Evolutionary conservation across 2,329 filamentous ascomycete species (phyloP).

Genomic region (Exophiala sideris): DNA sequence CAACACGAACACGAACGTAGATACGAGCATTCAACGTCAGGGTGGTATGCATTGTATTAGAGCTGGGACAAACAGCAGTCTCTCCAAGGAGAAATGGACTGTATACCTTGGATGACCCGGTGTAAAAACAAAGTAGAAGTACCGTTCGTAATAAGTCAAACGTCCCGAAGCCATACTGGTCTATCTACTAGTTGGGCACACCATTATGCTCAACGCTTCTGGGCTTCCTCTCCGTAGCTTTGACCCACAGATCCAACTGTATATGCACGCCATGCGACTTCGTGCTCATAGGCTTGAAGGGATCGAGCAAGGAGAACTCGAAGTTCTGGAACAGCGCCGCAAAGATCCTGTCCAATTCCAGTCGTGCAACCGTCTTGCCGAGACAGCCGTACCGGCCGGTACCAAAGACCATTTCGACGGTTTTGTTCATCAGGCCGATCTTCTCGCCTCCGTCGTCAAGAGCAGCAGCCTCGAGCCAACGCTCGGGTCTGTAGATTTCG

Average conservation of each 20-base stretch:
- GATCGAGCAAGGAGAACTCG: conserved; percentile 15
- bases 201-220: no score
- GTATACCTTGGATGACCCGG: no score
- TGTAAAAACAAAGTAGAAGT: no score
- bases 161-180: no score
- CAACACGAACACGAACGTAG: no score
- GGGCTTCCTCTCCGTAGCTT: background rate
- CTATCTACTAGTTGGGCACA: no score
- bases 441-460: conserved; percentile 26
- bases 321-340: conserved; percentile 35
- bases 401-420: conserved; percentile 45
- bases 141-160: no score
- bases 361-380: conserved; percentile 47
- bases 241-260: conserved; percentile 22
- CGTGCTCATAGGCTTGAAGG: conserved; percentile 7
- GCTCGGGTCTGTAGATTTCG: conserved; percentile 46
- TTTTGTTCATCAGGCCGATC: conserved; percentile 39
- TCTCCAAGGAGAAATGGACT: no score
- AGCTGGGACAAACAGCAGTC: no score
- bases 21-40: no score
- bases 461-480: conserved; percentile 45
- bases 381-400: conserved; percentile 46
- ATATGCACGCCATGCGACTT: conserved; percentile 16
- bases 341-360: conserved; percentile 50
- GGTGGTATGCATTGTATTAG: no score